These are phyloP conservation scores for Cucurbita maxima DNA, from an alignment of 306 rosid genomes.

Conservation along the genomic window DNA sequence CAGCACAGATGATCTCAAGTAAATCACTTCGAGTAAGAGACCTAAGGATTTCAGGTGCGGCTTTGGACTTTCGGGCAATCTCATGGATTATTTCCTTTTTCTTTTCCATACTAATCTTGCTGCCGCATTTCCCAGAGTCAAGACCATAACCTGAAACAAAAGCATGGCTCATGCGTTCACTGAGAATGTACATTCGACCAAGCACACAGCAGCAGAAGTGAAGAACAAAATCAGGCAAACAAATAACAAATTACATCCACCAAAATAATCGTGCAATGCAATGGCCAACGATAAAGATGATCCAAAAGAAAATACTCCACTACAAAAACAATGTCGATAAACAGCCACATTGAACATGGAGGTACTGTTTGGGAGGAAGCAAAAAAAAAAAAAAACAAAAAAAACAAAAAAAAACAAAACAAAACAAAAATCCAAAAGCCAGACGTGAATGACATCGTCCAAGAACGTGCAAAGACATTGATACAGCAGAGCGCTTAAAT, in stretches of 20 bases:
- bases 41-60: slow-evolving; percentile 50
- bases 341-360: not conserved
- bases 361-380: not conserved
- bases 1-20: slow-evolving; percentile 69
- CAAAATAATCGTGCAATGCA: not conserved
- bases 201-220: not conserved
- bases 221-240: not conserved
- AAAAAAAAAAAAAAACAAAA: not conserved
- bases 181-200: not conserved
- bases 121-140: slow-evolving; percentile 43
- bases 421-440: slow-evolving; percentile 3
- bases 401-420: not conserved
- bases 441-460: slow-evolving; percentile 6
- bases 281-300: not conserved
- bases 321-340: not conserved
- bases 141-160: slow-evolving; percentile 36
- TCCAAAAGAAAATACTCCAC: slow-evolving; percentile 5
- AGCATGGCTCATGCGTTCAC: slow-evolving; percentile 5
- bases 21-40: slow-evolving; percentile 73
- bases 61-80: slow-evolving; percentile 47
- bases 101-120: slow-evolving; percentile 48
- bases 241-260: not conserved
- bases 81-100: slow-evolving; percentile 54
- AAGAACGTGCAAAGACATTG: not conserved
- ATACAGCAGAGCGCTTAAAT: not conserved